Evolutionary conservation across 495 filamentous ascomycete genomes (phyloP).

Genomic region (Aspergillus coremiiformis): DNA sequence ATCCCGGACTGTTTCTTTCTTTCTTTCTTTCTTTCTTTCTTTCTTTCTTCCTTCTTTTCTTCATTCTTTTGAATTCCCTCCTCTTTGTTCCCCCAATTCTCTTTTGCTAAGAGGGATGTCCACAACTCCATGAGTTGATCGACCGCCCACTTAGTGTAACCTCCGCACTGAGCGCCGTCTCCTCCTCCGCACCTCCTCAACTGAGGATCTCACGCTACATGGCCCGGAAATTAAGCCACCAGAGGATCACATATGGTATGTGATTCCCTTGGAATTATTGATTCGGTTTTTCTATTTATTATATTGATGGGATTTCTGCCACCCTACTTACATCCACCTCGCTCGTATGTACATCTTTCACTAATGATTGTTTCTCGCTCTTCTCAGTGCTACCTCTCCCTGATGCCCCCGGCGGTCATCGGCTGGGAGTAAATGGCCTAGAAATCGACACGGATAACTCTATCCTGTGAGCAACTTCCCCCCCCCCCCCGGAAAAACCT

Average conservation of each 20-base stretch:
- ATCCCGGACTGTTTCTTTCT: too few relatives aligned
- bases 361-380: conserved; percentile 14
- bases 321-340: conserved; percentile 18
- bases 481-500: too few relatives aligned
- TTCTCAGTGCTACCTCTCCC: conserved; percentile 81
- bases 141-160: conserved; percentile 18
- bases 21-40: too few relatives aligned
- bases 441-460: conserved; percentile 76
- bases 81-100: background rate
- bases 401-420: conserved; percentile 83
- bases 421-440: conserved; percentile 89
- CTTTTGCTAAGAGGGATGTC: background rate
- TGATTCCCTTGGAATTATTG: background rate
- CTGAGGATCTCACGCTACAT: conserved; percentile 29
- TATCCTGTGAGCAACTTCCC: conserved; percentile 61
- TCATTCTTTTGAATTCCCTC: background rate
- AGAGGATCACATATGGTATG: conserved; percentile 46
- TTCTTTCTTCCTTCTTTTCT: background rate
- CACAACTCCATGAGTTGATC: conserved; percentile 15
- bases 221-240: conserved; percentile 43
- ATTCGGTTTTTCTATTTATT: background rate
- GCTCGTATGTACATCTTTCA: background rate
- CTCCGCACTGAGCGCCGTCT: conserved; percentile 31
- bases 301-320: conserved; percentile 51
- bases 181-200: conserved; percentile 17